Base-by-base conservation (phyloP, 352 stramenopile species). In the Hyaloperonospora arabidopsidis region DNA sequence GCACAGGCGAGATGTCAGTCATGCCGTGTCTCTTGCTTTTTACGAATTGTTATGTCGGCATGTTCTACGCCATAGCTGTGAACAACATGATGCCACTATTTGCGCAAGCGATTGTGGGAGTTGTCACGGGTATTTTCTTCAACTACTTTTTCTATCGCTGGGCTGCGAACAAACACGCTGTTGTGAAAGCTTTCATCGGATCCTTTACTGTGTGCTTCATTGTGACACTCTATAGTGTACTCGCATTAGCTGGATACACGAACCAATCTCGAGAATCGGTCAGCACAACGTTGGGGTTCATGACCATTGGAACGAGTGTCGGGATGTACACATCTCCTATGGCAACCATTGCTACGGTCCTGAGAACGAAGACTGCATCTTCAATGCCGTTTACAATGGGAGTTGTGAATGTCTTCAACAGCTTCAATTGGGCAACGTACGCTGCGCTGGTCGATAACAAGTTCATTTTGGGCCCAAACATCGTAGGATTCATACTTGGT, bases 291-390 rank as follows among this genome's bases (percentile, higher is more conserved):
- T 54, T 85, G n/a, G 79, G 74, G 1, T 81, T 67, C 36, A 65
- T 82, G 23, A 71, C 65, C 1, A 76, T 84, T 29, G 59, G 57
- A 11, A 80, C 76, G 7, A 84, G 66, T 15, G 38, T 83, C 13
- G 47, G 76, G 11, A 53, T 84, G 45, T 88, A 81, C 46, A 63
- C 59, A 6, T 86, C 78, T 5, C 78, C 75, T 11, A 71, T 89
- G 50, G 61, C 65, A 1, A 74, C 65, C 5, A 73, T 89, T 40
- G 61, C 52, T 17, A 63, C 58, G 4, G 62, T 70, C 2, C 29
- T 70, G 28, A 49, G n/a, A 17, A 67, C 59, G 10, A 67, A 67
- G 36, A 59, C 48, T 7, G 50, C 57, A 23, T 57, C 62, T 2
- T 70, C 52, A 0, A 65, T 70, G 38, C 62, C 62, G 2, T 58